Evolutionary conservation across 768 basidiomycete genomes (phyloP).

Genomic region (Phlegmacium glaucopus): DNA sequence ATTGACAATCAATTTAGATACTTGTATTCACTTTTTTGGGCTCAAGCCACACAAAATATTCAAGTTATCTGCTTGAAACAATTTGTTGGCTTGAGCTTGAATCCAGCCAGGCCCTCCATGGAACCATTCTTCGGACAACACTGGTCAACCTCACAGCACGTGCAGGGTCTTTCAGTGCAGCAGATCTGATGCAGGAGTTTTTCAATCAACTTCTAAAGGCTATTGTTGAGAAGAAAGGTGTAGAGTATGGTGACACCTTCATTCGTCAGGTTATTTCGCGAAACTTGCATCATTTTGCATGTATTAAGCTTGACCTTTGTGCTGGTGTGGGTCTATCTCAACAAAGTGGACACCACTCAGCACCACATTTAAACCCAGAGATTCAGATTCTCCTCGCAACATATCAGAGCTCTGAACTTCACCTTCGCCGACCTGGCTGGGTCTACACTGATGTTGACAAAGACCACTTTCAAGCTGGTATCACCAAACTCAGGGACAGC

Average conservation of each 20-base stretch:
- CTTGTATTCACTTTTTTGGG: slow-evolving; percentile 32
- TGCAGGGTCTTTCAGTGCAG: slow-evolving; percentile 17
- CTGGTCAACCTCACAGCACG: slow-evolving; percentile 27
- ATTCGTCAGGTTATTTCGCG: slow-evolving; percentile 25
- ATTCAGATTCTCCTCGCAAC: slow-evolving; percentile 12
- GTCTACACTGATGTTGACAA: slow-evolving; percentile 9
- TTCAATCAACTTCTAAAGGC: slow-evolving; percentile 29
- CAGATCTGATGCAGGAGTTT: slow-evolving; percentile 33
- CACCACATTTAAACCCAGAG: slow-evolving; percentile 18
- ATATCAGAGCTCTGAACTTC: slow-evolving; percentile 16
- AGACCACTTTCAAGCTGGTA: slow-evolving; percentile 13
- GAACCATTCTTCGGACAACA: slow-evolving; percentile 20
- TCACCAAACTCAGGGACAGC: slow-evolving; percentile 10
- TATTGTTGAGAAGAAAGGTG: slow-evolving; percentile 22
- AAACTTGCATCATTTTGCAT: slow-evolving; percentile 28
- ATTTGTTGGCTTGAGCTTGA: slow-evolving; percentile 28
- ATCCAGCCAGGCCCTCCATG: slow-evolving; percentile 15
- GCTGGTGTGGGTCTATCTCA: slow-evolving; percentile 16
- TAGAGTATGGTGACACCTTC: slow-evolving; percentile 25
- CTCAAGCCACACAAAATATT: slow-evolving; percentile 29
- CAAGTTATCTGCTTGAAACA: slow-evolving; percentile 29
- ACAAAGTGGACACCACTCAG: slow-evolving; percentile 18
- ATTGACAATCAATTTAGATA: slow-evolving; percentile 5
- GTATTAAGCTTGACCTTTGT: slow-evolving; percentile 26
- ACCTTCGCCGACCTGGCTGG: slow-evolving; percentile 16